phyloP scores from a whole-genome alignment of 169 alveolate species.

The Eimeria acervulina region DNA sequence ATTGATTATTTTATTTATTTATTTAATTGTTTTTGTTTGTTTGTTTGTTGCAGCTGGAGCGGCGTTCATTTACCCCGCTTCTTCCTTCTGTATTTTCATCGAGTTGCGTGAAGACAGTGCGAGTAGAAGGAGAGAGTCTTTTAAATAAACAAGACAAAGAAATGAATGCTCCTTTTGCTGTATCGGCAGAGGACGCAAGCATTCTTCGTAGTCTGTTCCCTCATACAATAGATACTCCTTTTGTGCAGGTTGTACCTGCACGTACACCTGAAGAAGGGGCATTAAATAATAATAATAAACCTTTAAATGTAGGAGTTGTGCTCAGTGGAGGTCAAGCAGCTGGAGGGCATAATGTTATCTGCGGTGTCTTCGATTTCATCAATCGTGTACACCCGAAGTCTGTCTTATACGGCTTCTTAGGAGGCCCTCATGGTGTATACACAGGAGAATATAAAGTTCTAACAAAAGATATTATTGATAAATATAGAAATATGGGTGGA shows the following conservation, averaged over 20 bases:
- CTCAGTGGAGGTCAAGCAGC: conserved; percentile 99
- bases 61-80: neutral
- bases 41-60: neutral
- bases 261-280: neutral
- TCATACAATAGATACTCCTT: conserved; percentile 57
- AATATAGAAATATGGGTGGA: conserved; percentile 98
- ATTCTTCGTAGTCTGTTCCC: conserved; percentile 47
- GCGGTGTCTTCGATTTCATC: conserved; percentile 97
- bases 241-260: conserved; percentile 18
- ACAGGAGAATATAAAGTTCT: conserved; percentile 96
- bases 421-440: conserved; percentile 95
- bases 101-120: too few species aligned
- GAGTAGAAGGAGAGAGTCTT: neutral
- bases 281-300: neutral
- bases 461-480: conserved; percentile 94
- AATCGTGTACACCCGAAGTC: conserved; percentile 82
- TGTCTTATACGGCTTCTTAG: conserved; percentile 78
- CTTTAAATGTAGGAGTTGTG: conserved; percentile 94
- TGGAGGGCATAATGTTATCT: conserved; percentile 99
- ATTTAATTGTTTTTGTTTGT: too few species aligned
- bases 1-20: too few species aligned
- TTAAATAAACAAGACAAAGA: conserved; percentile 22
- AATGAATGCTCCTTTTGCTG: conserved; percentile 36
- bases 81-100: neutral
- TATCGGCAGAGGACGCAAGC: neutral